Base-by-base conservation (phyloP, 768 basidiomycete genomes). In the Lactarius hengduanensis region DNA sequence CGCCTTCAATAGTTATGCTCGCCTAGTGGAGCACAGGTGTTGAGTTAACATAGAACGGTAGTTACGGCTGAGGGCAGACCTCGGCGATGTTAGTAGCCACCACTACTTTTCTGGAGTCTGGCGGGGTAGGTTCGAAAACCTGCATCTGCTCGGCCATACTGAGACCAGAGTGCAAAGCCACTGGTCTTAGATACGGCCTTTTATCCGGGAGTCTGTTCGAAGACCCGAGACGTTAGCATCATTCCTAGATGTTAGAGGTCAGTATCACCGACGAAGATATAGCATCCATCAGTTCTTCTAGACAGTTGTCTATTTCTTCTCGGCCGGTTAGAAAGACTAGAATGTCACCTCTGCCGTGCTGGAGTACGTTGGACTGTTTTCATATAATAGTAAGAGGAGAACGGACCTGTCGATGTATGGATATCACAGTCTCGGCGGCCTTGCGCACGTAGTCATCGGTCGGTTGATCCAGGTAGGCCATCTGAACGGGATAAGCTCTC, bases 41-140 rank as follows among this genome's bases (percentile, higher is more conserved):
- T n/a, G 40, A 20, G 9, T 38, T n/a, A 47, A 16, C 5, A 47
- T 57, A 43, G 13, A 38, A 62, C 53, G 30, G 28, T 45, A 32
- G 32, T 54, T n/a, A 58, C 11, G 50, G 8, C 20, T 2, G 28
- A 59, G 28, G 59, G 60, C 77, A 28, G 69, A 89, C 91, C 78
- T 99, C 97, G 18, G 97, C 97, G 58, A 98, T 96, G 74, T 99
- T 99, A 0, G 97, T 99, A 4, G 92, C 84, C 34, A 97, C 84
- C 60, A 99, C 88, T 60, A 97, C 88, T 76, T 98, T 99, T 62
- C 97, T 84, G 3, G 82, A 85, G 56, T 91, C 89, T 38, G 82
- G 80, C n/a, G 87, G 85, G 18, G 91, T 77, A 8, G 88, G 83
- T 66, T 90, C 86, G 72, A 99, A 99, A 3, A 95, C 88, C 61